Percentiles rank a stretch among this genome's conserved stretches.
These are phyloP conservation scores for Colletotrichum sp. DNA, from an alignment of 2,329 filamentous ascomycete genomes.

Conservation along the genomic window DNA sequence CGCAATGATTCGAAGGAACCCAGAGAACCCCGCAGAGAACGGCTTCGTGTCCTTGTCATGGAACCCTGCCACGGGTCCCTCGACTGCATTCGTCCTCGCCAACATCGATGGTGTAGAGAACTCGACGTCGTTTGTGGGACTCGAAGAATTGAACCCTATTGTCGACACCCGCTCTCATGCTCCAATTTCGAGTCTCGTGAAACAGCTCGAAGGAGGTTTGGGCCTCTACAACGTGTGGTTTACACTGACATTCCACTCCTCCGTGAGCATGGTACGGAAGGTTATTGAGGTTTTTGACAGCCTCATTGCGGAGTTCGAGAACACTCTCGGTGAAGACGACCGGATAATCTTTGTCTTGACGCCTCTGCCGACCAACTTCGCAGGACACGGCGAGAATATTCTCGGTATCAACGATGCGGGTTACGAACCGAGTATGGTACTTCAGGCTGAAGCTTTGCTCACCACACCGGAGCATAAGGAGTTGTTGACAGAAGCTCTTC, in stretches of 20 bases:
- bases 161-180: neutral
- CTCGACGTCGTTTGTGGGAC: neutral
- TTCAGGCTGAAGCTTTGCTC: neutral
- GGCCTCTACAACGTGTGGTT: conserved; percentile 2
- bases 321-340: neutral
- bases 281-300: neutral
- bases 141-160: neutral
- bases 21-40: neutral
- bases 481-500: conserved; percentile 34
- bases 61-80: neutral
- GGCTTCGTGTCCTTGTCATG: neutral
- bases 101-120: neutral
- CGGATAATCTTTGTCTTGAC: neutral
- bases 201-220: neutral
- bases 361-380: conserved; percentile 10
- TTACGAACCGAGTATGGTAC: neutral
- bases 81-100: neutral
- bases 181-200: neutral
- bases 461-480: conserved; percentile 28
- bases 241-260: neutral
- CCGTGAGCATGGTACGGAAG: neutral
- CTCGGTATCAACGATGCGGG: neutral
- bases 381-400: neutral
- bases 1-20: neutral
- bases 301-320: neutral